phyloP scores from a whole-genome alignment of 805 yeast genomes.

The Blastobotrys attinorum region DNA sequence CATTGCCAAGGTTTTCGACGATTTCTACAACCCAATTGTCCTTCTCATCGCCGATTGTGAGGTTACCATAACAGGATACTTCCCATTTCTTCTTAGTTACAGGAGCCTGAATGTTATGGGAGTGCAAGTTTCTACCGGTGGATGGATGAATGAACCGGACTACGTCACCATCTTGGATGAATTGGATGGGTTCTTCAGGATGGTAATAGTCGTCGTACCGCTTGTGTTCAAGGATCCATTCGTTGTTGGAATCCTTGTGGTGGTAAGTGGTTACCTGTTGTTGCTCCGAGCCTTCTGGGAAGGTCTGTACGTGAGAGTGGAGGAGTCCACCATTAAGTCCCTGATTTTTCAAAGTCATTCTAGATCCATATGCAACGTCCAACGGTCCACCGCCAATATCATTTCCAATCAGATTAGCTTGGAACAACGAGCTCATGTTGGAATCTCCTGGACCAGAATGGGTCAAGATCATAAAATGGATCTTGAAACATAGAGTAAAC shows the following conservation, averaged over 20 bases:
- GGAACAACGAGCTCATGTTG: slow-evolving; percentile 81
- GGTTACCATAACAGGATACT: slow-evolving; percentile 80
- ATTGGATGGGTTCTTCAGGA: slow-evolving; percentile 26
- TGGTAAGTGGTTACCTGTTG: slow-evolving; percentile 94
- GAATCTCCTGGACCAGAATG: slow-evolving; percentile 92
- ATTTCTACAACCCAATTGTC: slow-evolving; percentile 91
- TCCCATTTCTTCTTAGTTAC: slow-evolving; percentile 61
- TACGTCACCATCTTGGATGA: slow-evolving; percentile 52
- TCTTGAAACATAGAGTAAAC: slow-evolving; percentile 64
- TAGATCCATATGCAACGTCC: slow-evolving; percentile 54
- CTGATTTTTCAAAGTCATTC: slow-evolving; percentile 58
- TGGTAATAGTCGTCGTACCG: slow-evolving; percentile 21
- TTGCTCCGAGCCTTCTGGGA: slow-evolving; percentile 88
- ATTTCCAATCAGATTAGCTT: slow-evolving; percentile 70
- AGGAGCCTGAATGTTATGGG: slow-evolving; percentile 76
- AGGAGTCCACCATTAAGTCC: slow-evolving; percentile 66
- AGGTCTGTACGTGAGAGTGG: slow-evolving; percentile 81
- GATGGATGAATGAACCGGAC: slow-evolving; percentile 64
- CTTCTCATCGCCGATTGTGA: slow-evolving; percentile 61
- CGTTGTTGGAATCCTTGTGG: slow-evolving; percentile 79
- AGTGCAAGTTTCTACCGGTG: slow-evolving; percentile 71
- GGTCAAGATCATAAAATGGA: slow-evolving; percentile 69
- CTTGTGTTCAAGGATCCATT: slow-evolving; percentile 49
- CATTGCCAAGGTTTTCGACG: slow-evolving; percentile 36
- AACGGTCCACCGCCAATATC: slow-evolving; percentile 61